A percentile compares a stretch with the other conserved stretches of the same genome.
These are phyloP conservation scores for Mallotus nudiflorus DNA, from an alignment of 345 rosid genomes.

Conservation along the genomic window DNA sequence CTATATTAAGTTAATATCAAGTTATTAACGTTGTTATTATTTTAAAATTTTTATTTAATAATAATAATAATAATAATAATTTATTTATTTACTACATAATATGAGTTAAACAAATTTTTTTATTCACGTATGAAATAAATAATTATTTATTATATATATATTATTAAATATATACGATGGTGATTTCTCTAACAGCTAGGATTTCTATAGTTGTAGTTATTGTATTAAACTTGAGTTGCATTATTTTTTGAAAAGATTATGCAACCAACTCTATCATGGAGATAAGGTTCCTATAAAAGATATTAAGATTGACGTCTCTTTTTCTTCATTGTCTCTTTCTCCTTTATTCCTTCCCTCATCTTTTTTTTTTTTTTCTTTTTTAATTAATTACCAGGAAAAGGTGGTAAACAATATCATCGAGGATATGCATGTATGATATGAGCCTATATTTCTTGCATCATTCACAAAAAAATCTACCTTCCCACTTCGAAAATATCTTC, in stretches of 20 bases:
- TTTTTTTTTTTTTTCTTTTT: no score
- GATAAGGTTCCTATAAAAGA: constrained; percentile 1
- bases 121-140: no score
- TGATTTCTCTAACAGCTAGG: not conserved
- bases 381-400: not conserved
- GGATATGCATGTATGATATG: no score
- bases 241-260: constrained; percentile 2
- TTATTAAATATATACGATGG: no score
- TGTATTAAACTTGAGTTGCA: not conserved
- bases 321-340: not conserved
- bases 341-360: not conserved
- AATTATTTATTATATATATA: no score
- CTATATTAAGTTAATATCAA: no score
- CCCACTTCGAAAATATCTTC: constrained; percentile 4
- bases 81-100: no score
- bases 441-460: no score
- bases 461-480: not conserved
- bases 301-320: not conserved
- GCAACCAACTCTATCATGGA: constrained; percentile 4
- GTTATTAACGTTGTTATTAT: no score
- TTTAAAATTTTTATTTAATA: no score
- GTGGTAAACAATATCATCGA: not conserved
- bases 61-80: no score
- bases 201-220: not conserved
- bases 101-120: no score